Percentiles rank a stretch among this genome's conserved stretches.
These are phyloP conservation scores for Umbelopsis sp. DNA, from an alignment of 371 early-diverging fungal species.

Conservation along the genomic window DNA sequence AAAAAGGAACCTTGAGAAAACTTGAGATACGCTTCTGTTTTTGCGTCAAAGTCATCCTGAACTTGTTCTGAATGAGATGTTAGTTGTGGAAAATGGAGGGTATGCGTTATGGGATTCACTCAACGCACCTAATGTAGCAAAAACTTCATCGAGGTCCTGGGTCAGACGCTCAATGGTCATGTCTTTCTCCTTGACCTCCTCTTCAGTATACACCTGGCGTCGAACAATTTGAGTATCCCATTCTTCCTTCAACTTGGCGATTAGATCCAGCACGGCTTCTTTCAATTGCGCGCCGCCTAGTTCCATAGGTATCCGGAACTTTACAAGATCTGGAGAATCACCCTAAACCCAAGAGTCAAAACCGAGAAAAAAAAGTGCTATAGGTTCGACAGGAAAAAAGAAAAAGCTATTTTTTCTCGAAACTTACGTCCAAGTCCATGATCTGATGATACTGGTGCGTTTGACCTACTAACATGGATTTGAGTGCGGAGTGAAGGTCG, in stretches of 20 bases:
- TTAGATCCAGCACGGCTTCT: slow-evolving; percentile 34
- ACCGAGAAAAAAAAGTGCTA: not conserved
- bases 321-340: slow-evolving; percentile 22
- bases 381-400: no score
- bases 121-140: slow-evolving; percentile 28
- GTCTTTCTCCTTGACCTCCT: slow-evolving; percentile 38
- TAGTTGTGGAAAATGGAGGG: no score
- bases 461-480: not conserved
- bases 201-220: slow-evolving; percentile 31
- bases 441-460: not conserved
- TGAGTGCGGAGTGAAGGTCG: slow-evolving; percentile 4
- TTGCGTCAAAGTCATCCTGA: slow-evolving; percentile 33
- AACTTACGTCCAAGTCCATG: slow-evolving; percentile 1
- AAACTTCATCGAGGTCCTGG: slow-evolving; percentile 31
- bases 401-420: not conserved
- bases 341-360: no score
- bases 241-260: slow-evolving; percentile 41
- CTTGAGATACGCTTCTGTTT: slow-evolving; percentile 35
- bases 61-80: slow-evolving; percentile 21
- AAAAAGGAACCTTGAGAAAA: slow-evolving; percentile 49
- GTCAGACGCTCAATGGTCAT: slow-evolving; percentile 30
- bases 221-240: slow-evolving; percentile 39
- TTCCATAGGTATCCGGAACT: slow-evolving; percentile 15
- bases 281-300: slow-evolving; percentile 14
- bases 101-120: no score